Evolutionary conservation across 345 rosid genomes (phyloP).

Genomic region (Isatis tinctoria): DNA sequence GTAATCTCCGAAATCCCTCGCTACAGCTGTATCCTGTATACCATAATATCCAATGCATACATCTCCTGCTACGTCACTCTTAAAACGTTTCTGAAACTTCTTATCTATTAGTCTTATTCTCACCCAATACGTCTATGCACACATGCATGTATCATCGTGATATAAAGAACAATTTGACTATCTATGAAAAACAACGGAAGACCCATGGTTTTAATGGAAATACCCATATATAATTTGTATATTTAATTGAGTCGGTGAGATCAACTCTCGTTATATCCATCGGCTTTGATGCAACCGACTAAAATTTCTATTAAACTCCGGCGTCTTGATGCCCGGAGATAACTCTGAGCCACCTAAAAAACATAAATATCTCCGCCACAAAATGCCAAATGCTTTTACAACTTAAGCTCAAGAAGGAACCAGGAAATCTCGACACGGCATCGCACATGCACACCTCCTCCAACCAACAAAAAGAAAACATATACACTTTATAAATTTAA

Average conservation of each 20-base stretch:
- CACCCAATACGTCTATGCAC: neutral
- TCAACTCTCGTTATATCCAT: neutral
- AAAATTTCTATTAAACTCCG: neutral
- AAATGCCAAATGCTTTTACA: neutral
- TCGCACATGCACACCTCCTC: slow-evolving; percentile 19
- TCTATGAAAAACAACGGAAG: neutral
- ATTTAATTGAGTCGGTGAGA: slow-evolving; percentile 2
- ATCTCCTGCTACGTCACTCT: neutral
- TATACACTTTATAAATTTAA: too few species aligned
- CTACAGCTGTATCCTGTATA: neutral
- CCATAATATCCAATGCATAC: neutral
- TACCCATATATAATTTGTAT: neutral
- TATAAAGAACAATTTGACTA: neutral
- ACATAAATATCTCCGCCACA: slow-evolving; percentile 19
- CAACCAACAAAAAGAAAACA: neutral
- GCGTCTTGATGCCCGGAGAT: slow-evolving; percentile 1
- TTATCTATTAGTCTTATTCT: neutral
- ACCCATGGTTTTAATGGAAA: neutral
- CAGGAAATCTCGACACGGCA: slow-evolving; percentile 8
- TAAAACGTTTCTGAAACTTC: neutral
- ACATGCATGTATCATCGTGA: too few species aligned
- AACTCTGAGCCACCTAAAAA: slow-evolving; percentile 12
- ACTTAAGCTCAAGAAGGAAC: neutral
- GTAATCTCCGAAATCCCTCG: slow-evolving; percentile 11
- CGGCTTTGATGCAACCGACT: neutral